Evolutionary conservation across 139 green algal species (phyloP).

Genomic region (Dunaliella sp.): DNA sequence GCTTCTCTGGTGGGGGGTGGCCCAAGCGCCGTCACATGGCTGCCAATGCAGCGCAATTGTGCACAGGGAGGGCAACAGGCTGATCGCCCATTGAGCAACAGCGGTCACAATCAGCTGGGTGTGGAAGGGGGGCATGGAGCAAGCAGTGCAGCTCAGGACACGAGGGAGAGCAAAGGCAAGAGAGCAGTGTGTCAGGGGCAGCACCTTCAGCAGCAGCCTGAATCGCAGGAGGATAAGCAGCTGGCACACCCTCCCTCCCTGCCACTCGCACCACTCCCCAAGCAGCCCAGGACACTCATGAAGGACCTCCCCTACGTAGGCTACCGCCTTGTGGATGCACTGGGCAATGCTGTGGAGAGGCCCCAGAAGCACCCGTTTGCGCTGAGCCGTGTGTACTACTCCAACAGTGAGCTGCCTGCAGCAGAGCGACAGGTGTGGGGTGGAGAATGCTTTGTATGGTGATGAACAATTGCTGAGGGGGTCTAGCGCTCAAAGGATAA

Average conservation of each 20-base stretch:
- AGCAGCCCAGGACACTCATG: neutral
- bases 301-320: neutral
- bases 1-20: neutral
- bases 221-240: neutral
- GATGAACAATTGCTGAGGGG: too few relatives aligned
- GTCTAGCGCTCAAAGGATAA: too few relatives aligned
- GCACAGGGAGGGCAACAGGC: too few relatives aligned
- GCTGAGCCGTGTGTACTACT: conserved; percentile 71
- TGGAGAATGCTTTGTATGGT: neutral
- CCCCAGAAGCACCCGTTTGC: conserved; percentile 73
- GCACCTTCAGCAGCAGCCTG: neutral
- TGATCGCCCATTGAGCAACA: too few relatives aligned
- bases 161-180: too few relatives aligned
- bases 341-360: conserved; percentile 56
- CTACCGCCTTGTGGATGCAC: conserved; percentile 57
- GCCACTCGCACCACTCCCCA: neutral
- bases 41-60: too few relatives aligned
- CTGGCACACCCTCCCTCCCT: neutral
- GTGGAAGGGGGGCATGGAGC: too few relatives aligned
- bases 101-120: too few relatives aligned
- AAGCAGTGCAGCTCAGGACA: too few relatives aligned
- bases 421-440: conserved; percentile 17
- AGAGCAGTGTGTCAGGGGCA: too few relatives aligned
- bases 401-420: neutral
- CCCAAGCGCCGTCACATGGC: too few relatives aligned